Evolutionary conservation across 2,329 filamentous ascomycete species (phyloP).

Genomic region (Alternaria panax): DNA sequence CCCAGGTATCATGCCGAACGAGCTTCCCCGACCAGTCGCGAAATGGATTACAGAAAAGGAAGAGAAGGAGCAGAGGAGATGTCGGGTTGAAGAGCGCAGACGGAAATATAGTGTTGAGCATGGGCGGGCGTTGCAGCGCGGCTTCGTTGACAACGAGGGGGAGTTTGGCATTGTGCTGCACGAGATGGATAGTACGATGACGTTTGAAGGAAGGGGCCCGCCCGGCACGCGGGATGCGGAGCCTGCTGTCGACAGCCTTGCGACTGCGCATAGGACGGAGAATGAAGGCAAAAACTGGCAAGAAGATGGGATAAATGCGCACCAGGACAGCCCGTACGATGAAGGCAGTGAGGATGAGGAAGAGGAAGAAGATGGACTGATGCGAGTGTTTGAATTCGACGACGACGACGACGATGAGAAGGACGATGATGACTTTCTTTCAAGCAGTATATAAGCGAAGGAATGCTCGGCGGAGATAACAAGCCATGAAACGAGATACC

Average conservation of each 20-base stretch:
- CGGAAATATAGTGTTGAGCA: not conserved
- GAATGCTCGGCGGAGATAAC: too few relatives aligned
- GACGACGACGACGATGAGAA: not conserved
- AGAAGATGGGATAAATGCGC: too few relatives aligned
- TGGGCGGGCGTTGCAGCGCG: not conserved
- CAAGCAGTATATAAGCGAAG: too few relatives aligned
- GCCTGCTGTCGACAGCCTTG: too few relatives aligned
- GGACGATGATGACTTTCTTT: too few relatives aligned
- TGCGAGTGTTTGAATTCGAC: conserved; percentile 2
- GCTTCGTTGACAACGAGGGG: not conserved
- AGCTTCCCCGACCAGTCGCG: not conserved
- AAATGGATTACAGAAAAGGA: not conserved
- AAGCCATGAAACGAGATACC: too few relatives aligned
- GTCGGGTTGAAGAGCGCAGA: not conserved
- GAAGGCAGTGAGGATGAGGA: not conserved
- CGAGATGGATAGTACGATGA: not conserved
- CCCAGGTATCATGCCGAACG: not conserved
- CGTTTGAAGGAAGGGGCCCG: not conserved
- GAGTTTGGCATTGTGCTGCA: conserved; percentile 6
- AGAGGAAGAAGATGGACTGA: not conserved
- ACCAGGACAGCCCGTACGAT: too few relatives aligned
- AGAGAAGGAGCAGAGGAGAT: not conserved
- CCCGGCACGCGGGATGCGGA: too few relatives aligned
- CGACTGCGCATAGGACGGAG: too few relatives aligned
- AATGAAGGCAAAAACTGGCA: too few relatives aligned